These are phyloP conservation scores for Ustilago bromivora DNA, from an alignment of 1,284 basidiomycete genomes.

Conservation along the genomic window DNA sequence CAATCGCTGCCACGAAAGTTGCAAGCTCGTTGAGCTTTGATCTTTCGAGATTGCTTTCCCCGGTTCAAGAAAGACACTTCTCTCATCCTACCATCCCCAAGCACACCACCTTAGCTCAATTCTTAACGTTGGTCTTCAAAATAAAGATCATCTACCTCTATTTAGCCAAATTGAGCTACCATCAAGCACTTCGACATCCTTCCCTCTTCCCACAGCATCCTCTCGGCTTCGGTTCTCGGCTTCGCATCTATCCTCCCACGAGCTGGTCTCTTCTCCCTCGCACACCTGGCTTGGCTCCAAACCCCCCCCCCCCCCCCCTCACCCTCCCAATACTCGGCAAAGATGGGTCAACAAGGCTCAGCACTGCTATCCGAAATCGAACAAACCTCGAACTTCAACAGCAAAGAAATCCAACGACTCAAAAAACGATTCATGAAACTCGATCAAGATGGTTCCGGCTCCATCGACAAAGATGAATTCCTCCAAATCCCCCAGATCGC, in stretches of 20 bases:
- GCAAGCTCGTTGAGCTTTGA: neutral
- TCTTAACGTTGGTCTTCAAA: too few species aligned
- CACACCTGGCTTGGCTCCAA: conserved; percentile 1
- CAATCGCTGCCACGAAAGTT: neutral
- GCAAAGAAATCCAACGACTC: conserved; percentile 75
- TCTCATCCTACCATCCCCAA: neutral
- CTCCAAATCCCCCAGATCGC: conserved; percentile 98
- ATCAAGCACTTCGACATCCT: conserved; percentile 1
- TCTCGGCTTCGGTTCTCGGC: neutral
- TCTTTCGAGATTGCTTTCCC: too few species aligned
- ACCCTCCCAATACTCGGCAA: conserved; percentile 1
- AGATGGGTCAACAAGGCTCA: conserved; percentile 76
- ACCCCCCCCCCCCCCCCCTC: neutral
- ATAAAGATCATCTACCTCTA: too few species aligned
- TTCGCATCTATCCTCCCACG: neutral
- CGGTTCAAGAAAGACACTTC: neutral
- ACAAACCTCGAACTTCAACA: conserved; percentile 81
- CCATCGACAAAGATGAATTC: conserved; percentile 98
- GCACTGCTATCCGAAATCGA: conserved; percentile 95
- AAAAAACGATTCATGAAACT: conserved; percentile 99
- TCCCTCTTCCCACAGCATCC: conserved; percentile 3
- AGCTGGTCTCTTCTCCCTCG: conserved; percentile 14
- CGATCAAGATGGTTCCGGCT: conserved; percentile 96
- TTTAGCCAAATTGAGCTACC: neutral
- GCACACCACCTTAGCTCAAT: neutral